Evolutionary conservation across 495 filamentous ascomycete genomes (phyloP).

Genomic region (Bathelium albidoporum): DNA sequence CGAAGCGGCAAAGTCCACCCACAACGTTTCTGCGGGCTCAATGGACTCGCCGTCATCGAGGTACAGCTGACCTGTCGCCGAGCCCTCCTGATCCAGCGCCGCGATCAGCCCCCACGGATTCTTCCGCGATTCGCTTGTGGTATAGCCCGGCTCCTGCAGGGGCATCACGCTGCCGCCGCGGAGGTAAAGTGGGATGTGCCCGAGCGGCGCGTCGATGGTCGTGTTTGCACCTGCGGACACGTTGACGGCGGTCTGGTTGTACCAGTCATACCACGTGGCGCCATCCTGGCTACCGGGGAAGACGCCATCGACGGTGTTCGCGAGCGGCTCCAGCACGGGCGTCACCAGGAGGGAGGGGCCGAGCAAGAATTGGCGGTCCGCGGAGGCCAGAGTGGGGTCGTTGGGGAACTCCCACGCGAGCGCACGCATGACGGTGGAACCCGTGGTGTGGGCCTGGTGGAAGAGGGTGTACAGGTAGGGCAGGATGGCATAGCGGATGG

Average conservation of each 20-base stretch:
- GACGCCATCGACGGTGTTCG: conserved; percentile 55
- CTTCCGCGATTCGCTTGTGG: conserved; percentile 51
- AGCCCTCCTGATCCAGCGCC: conserved; percentile 46
- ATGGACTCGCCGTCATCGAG: conserved; percentile 65
- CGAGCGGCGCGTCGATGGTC: conserved; percentile 63
- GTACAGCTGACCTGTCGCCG: conserved; percentile 59
- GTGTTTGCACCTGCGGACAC: conserved; percentile 53
- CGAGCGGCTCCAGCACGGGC: conserved; percentile 59
- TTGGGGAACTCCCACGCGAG: conserved; percentile 75
- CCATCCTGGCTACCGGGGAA: conserved; percentile 62
- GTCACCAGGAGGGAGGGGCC: conserved; percentile 60
- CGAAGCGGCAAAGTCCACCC: conserved; percentile 20
- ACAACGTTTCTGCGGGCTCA: conserved; percentile 39
- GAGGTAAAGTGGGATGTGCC: conserved; percentile 69
- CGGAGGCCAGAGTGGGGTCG: conserved; percentile 56
- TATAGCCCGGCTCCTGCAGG: conserved; percentile 60
- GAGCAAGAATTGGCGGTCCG: conserved; percentile 69
- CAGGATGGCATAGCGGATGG: conserved; percentile 61
- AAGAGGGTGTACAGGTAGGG: conserved; percentile 80
- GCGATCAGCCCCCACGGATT: conserved; percentile 63
- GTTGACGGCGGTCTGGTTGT: conserved; percentile 46
- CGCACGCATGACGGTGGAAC: conserved; percentile 70
- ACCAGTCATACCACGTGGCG: conserved; percentile 78
- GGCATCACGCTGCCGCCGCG: conserved; percentile 66
- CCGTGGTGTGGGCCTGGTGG: conserved; percentile 55